Evolutionary conservation across 106 monocot genomes (phyloP).

Genomic region (Dactylorhiza incarnata): DNA sequence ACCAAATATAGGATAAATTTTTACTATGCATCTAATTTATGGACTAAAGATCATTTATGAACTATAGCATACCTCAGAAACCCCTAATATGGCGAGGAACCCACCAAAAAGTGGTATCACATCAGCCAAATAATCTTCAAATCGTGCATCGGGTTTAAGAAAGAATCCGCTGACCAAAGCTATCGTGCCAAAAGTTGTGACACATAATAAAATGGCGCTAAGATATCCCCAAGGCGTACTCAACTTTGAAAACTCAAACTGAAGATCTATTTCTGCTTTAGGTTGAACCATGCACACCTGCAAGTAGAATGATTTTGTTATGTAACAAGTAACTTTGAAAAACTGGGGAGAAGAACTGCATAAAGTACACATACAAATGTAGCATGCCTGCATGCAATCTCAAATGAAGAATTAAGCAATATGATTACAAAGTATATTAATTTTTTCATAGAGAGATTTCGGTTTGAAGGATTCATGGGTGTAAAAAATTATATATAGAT

Average conservation of each 20-base stretch:
- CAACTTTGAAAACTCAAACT: conserved; percentile 64
- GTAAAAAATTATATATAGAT: no score
- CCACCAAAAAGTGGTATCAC: conserved; percentile 81
- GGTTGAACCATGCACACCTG: conserved; percentile 91
- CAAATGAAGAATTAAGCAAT: no score
- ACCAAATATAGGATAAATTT: no score
- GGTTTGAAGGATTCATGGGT: no score
- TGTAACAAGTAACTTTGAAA: not conserved
- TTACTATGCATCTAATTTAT: no score
- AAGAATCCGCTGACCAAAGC: conserved; percentile 90
- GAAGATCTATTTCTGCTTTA: conserved; percentile 81
- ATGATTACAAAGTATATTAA: no score
- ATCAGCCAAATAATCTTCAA: conserved; percentile 72
- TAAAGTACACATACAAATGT: no score
- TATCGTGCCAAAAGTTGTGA: conserved; percentile 80
- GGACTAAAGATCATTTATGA: no score
- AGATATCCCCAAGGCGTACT: conserved; percentile 77
- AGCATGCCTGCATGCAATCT: no score
- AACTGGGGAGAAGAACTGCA: not conserved
- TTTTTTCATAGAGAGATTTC: no score
- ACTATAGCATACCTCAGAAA: conserved; percentile 54
- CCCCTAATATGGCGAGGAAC: conserved; percentile 67
- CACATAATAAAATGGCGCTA: conserved; percentile 43
- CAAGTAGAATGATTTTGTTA: not conserved
- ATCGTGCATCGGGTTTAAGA: conserved; percentile 72